Percentiles rank a stretch among this genome's conserved stretches.
Evolutionary conservation across 805 yeast genomes (phyloP).

Genomic region (Ogataea dorogensis): DNA sequence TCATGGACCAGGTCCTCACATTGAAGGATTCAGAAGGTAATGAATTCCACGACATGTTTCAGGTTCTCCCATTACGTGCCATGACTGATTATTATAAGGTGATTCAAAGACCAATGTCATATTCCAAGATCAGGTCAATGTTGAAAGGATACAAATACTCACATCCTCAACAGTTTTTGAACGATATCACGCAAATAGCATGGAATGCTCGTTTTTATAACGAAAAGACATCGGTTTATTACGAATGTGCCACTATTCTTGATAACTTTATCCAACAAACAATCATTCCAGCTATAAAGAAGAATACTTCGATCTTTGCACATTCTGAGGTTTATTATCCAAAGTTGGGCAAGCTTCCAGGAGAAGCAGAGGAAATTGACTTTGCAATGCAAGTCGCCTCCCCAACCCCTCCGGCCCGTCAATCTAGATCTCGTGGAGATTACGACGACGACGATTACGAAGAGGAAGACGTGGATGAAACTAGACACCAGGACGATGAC

Average conservation of each 20-base stretch:
- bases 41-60: slow-evolving; percentile 45
- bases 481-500: slow-evolving; percentile 24
- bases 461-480: slow-evolving; percentile 24
- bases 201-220: slow-evolving; percentile 91
- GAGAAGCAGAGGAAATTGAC: slow-evolving; percentile 15
- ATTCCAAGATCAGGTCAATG: slow-evolving; percentile 64
- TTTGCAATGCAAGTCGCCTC: slow-evolving; percentile 4
- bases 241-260: slow-evolving; percentile 62
- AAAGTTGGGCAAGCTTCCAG: slow-evolving; percentile 66
- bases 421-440: slow-evolving; percentile 8
- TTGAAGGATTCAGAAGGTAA: slow-evolving; percentile 29
- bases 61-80: slow-evolving; percentile 71
- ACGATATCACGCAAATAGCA: slow-evolving; percentile 77
- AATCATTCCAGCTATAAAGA: slow-evolving; percentile 48
- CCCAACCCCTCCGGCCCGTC: slow-evolving; percentile 7
- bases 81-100: slow-evolving; percentile 76
- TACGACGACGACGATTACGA: slow-evolving; percentile 22
- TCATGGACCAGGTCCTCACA: slow-evolving; percentile 24
- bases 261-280: slow-evolving; percentile 49
- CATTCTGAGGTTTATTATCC: slow-evolving; percentile 49
- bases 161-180: slow-evolving; percentile 65
- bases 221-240: slow-evolving; percentile 63
- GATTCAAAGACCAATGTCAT: slow-evolving; percentile 78
- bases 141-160: slow-evolving; percentile 54
- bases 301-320: slow-evolving; percentile 38